phyloP scores from a whole-genome alignment of 768 basidiomycete species.

The Boletus pseudo-olivaceus region DNA sequence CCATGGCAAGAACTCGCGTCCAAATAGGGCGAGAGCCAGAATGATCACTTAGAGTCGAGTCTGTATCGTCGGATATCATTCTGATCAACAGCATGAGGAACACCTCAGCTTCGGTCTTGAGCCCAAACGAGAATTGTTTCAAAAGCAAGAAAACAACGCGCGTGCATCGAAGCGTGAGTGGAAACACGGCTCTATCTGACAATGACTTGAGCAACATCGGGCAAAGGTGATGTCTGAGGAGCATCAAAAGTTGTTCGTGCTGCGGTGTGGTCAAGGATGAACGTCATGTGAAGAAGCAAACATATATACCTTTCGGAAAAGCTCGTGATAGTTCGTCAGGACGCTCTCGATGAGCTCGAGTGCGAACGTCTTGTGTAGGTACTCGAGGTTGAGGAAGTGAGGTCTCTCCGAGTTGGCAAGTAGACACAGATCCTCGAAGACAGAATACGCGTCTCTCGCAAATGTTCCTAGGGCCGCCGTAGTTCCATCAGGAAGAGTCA shows the following conservation, averaged over 20 bases:
- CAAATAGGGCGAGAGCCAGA: conserved; percentile 56
- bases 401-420: conserved; percentile 82
- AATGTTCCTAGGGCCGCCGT: conserved; percentile 65
- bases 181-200: conserved; percentile 79
- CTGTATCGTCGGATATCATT: conserved; percentile 55
- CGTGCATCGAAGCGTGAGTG: conserved; percentile 84
- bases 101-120: conserved; percentile 81
- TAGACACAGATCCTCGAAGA: conserved; percentile 91
- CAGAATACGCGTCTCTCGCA: conserved; percentile 77
- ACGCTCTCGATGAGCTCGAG: conserved; percentile 98
- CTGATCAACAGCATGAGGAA: conserved; percentile 74
- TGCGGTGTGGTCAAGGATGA: conserved; percentile 28
- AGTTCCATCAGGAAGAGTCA: conserved; percentile 65
- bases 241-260: conserved; percentile 79
- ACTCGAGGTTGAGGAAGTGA: conserved; percentile 75
- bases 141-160: conserved; percentile 92
- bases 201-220: conserved; percentile 84
- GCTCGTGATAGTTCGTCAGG: conserved; percentile 84
- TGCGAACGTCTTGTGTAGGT: conserved; percentile 88
- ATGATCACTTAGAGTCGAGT: conserved; percentile 28
- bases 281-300: neutral
- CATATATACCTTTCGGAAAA: conserved; percentile 69
- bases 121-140: conserved; percentile 82
- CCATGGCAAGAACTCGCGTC: conserved; percentile 91
- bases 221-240: conserved; percentile 88